Evolutionary conservation across 2,329 filamentous ascomycete genomes (phyloP).

Genomic region (Phaeosphaeriaceae sp.): DNA sequence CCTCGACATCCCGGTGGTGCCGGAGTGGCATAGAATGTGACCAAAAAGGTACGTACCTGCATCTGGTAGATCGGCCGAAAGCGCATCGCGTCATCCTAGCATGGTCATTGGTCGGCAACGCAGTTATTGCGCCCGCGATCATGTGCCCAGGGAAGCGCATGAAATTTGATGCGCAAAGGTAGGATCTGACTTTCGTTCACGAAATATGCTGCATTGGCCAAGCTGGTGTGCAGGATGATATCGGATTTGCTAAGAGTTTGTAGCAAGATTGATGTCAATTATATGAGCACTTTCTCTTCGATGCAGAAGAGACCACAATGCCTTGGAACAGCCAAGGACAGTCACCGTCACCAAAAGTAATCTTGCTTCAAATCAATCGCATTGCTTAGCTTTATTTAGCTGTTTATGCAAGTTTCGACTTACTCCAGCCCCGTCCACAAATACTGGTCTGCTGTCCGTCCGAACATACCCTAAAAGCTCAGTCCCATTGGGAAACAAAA

Average conservation of each 20-base stretch:
- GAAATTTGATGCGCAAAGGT: too few species aligned
- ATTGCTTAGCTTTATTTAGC: slow-evolving; percentile 10
- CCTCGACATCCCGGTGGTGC: not conserved
- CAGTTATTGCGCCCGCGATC: too few species aligned
- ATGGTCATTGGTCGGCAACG: too few species aligned
- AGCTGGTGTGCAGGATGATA: too few species aligned
- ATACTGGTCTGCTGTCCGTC: not conserved
- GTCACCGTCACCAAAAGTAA: not conserved
- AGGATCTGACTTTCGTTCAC: too few species aligned
- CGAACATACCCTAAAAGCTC: slow-evolving; percentile 19
- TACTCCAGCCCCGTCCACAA: not conserved
- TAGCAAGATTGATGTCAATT: too few species aligned
- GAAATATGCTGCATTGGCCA: too few species aligned
- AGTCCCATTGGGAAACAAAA: slow-evolving; percentile 10
- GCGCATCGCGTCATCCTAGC: not conserved
- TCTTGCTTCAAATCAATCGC: slow-evolving; percentile 8
- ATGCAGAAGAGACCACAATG: not conserved
- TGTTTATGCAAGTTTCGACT: slow-evolving; percentile 4
- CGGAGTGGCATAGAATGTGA: not conserved
- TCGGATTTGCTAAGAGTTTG: too few species aligned
- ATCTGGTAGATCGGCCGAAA: slow-evolving; percentile 1
- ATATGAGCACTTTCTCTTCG: not conserved
- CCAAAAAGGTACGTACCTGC: slow-evolving; percentile 16
- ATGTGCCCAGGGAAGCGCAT: too few species aligned
- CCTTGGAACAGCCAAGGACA: not conserved